Evolutionary conservation across 2,329 filamentous ascomycete species (phyloP).

Genomic region (Penicillium vulpinum): DNA sequence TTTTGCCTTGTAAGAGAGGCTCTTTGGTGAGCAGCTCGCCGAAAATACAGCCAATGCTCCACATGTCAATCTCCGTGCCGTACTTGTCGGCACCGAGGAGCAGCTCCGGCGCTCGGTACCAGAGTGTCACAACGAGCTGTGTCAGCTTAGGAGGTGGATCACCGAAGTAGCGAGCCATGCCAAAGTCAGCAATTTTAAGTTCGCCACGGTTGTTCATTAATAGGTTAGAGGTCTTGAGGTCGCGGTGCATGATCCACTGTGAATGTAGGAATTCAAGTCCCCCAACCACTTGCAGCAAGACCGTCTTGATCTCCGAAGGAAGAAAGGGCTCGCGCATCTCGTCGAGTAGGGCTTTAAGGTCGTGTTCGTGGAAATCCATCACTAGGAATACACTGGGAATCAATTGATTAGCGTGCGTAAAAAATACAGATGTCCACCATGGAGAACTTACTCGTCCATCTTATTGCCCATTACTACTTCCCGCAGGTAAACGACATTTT

Average conservation of each 20-base stretch:
- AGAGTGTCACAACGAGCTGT: slow-evolving; percentile 91
- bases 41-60: slow-evolving; percentile 95
- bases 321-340: slow-evolving; percentile 94
- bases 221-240: slow-evolving; percentile 91
- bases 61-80: slow-evolving; percentile 79
- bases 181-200: slow-evolving; percentile 96
- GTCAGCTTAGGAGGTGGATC: slow-evolving; percentile 78
- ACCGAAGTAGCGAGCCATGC: slow-evolving; percentile 89
- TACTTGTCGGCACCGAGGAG: slow-evolving; percentile 79
- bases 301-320: slow-evolving; percentile 86
- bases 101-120: slow-evolving; percentile 92
- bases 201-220: slow-evolving; percentile 92
- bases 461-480: slow-evolving; percentile 79
- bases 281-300: slow-evolving; percentile 77
- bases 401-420: neutral
- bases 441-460: slow-evolving; percentile 55
- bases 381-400: slow-evolving; percentile 76
- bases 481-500: slow-evolving; percentile 76
- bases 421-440: neutral
- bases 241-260: slow-evolving; percentile 88
- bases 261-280: slow-evolving; percentile 84
- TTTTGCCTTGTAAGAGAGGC: slow-evolving; percentile 81
- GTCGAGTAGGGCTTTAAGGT: slow-evolving; percentile 87
- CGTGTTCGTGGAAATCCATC: slow-evolving; percentile 97
- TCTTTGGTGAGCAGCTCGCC: slow-evolving; percentile 83